These are phyloP conservation scores for Amaranthus hypochondriacus DNA, from an alignment of 148 eudicot genomes.

Conservation along the genomic window DNA sequence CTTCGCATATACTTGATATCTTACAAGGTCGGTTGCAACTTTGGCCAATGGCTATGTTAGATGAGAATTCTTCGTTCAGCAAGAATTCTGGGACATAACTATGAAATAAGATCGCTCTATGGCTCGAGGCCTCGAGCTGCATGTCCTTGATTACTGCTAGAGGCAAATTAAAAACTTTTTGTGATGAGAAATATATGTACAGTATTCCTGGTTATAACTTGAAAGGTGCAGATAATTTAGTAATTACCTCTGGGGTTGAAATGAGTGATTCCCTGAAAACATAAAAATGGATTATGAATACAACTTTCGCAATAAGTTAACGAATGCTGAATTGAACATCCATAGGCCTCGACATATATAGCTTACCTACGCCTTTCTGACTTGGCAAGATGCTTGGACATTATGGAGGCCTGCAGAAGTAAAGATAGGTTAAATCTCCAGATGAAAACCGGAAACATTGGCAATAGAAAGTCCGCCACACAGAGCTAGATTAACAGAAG, in stretches of 20 bases:
- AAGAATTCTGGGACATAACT: constrained; percentile 16
- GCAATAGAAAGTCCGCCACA: too few relatives aligned
- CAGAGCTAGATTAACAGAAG: too few relatives aligned
- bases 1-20: neutral
- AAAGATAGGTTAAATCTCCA: neutral
- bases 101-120: neutral
- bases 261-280: constrained; percentile 36
- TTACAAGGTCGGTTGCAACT: constrained; percentile 17
- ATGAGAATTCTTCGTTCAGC: constrained; percentile 24
- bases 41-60: constrained; percentile 20
- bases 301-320: neutral
- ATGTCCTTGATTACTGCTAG: constrained; percentile 1
- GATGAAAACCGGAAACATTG: neutral
- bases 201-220: neutral
- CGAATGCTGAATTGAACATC: too few relatives aligned
- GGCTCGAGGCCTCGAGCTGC: neutral
- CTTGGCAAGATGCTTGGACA: constrained; percentile 70
- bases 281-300: neutral
- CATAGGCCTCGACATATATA: neutral
- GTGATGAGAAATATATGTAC: neutral
- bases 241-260: constrained; percentile 40
- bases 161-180: neutral
- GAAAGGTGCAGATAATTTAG: neutral
- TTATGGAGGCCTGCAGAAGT: constrained; percentile 67
- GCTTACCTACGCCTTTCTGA: constrained; percentile 69